Base-by-base conservation (phyloP, 305 asterid species). In the Solanum chacoense region DNA sequence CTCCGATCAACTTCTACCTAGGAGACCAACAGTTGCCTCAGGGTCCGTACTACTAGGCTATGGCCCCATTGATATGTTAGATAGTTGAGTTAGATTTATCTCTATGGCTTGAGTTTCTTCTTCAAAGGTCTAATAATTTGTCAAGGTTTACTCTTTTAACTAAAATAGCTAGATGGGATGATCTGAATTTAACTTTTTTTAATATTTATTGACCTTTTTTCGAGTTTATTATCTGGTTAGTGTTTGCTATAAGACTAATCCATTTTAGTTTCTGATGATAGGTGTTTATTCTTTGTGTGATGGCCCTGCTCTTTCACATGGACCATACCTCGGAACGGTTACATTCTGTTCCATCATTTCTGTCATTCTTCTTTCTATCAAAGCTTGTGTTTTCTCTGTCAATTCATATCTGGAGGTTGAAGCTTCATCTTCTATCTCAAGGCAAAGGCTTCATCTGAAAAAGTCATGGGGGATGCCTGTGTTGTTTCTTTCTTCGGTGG, bases 381-480 rank as follows among this genome's bases (percentile, higher is more conserved):
- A 97, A 93, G 95, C 98, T 88, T 96, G 97, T 90, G 91, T 97
- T 87, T 97, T 95, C 93, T 93, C 95, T 91, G 92, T 95, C 91
- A 95, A 95, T 93, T 94, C 99, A 77, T 97, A 96, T 90, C 94
- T 96, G 59, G 98, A 94, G 93, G 93, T 93, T 80, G 98, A 93
- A 92, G 95, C 94, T 87, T 93, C 98, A 69, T 86, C 91, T 87
- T 94, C 98, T 88, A 93, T 95, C 63, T 93, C 99, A 42, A 94
- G 95, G 93, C 96, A 92, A 92, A 95, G 94, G 96, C 96, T 97
- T 85, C 99, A 97, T 89, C 90, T 97, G 87, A 97, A 96, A 92
- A 97, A 93, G 94, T 97, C 99, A 24, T 97, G 99, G 99, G 99
- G 98, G 87, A 96, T 97, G 99, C 99, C 99, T 3, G 98, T 97